Percentiles rank a stretch among this genome's conserved stretches.
Evolutionary conservation across 495 filamentous ascomycete species (phyloP).

Genomic region (Achaetomiella virescens): DNA sequence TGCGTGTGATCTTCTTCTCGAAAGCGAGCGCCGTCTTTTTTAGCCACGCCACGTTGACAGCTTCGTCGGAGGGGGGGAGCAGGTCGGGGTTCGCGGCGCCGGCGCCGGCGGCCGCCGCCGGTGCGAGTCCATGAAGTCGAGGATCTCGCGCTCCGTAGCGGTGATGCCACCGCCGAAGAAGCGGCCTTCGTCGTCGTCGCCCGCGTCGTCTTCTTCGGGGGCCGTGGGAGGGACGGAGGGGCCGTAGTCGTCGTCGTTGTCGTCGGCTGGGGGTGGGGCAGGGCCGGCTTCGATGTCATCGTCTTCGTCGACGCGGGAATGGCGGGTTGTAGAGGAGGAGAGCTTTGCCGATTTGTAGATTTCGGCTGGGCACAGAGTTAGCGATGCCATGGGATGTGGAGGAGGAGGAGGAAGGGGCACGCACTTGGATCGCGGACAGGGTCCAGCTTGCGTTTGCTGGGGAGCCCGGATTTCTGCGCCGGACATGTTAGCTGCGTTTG

Average conservation of each 20-base stretch:
- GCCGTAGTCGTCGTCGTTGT: constrained; percentile 13
- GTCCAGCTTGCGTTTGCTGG: constrained; percentile 73
- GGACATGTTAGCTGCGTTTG: constrained; percentile 14
- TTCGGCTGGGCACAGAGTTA: constrained; percentile 46
- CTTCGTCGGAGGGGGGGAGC: constrained; percentile 54
- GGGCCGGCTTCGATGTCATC: constrained; percentile 54
- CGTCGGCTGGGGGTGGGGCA: constrained; percentile 28
- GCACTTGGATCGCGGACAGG: constrained; percentile 63
- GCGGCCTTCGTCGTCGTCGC: constrained; percentile 84
- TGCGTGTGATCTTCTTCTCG: constrained; percentile 85
- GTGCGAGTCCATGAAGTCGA: constrained; percentile 70
- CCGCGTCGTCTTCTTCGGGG: constrained; percentile 55
- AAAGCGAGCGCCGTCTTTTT: constrained; percentile 76
- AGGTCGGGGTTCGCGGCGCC: constrained; percentile 11
- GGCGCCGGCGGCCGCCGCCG: constrained; percentile 45
- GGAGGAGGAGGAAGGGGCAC: constrained; percentile 19
- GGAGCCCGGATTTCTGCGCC: constrained; percentile 45
- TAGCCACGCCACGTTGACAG: constrained; percentile 79
- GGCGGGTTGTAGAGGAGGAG: constrained; percentile 40
- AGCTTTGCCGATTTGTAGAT: constrained; percentile 85
- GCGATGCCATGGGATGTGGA: background rate
- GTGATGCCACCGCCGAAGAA: constrained; percentile 94
- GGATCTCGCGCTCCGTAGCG: constrained; percentile 69
- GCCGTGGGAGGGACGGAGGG: constrained; percentile 33
- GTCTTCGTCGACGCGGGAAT: constrained; percentile 37